Evolutionary conservation across 192 early-diverging fungal species (phyloP), one percentile per base, ranked within the genome.

Genomic region (Rhizophlyctis rosea): DNA sequence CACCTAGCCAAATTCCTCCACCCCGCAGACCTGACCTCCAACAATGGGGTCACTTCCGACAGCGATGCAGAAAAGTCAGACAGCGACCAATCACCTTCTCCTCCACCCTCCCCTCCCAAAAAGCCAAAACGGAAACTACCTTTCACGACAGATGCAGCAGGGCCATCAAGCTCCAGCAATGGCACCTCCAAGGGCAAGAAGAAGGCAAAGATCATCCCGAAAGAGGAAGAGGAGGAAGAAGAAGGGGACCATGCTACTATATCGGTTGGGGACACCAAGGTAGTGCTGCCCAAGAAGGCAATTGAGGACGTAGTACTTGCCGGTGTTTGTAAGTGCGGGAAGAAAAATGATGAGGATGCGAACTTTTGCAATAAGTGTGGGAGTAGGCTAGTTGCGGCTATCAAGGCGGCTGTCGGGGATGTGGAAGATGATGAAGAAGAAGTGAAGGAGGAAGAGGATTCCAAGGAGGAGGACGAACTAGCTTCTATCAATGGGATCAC

Each of bases 1-100:
- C 74, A 76, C 64, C 60, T 72, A n/a, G 30, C 29, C 7, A 29
- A 60, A 52, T 72, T 69, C 34, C 16, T 16, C 23, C 74, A 76
- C 44, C 63, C 57, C 24, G 18, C 51, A 14, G 50, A 44, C 28
- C n/a, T n/a, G n/a, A n/a, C n/a, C n/a, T n/a, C n/a, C n/a, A n/a
- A n/a, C n/a, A n/a, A n/a, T n/a, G n/a, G n/a, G n/a, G n/a, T n/a
- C n/a, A n/a, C n/a, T n/a, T n/a, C n/a, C n/a, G n/a, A n/a, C n/a
- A n/a, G n/a, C n/a, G n/a, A n/a, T n/a, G n/a, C n/a, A n/a, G n/a
- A n/a, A n/a, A n/a, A n/a, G n/a, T n/a, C n/a, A n/a, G n/a, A n/a
- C n/a, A n/a, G n/a, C n/a, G n/a, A n/a, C n/a, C n/a, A n/a, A n/a
- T n/a, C n/a, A n/a, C n/a, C n/a, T n/a, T n/a, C n/a, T n/a, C n/a